Evolutionary conservation across 2,329 filamentous ascomycete genomes (phyloP), one percentile per base, ranked within the genome.

Genomic region (Byssothecium circinans): DNA sequence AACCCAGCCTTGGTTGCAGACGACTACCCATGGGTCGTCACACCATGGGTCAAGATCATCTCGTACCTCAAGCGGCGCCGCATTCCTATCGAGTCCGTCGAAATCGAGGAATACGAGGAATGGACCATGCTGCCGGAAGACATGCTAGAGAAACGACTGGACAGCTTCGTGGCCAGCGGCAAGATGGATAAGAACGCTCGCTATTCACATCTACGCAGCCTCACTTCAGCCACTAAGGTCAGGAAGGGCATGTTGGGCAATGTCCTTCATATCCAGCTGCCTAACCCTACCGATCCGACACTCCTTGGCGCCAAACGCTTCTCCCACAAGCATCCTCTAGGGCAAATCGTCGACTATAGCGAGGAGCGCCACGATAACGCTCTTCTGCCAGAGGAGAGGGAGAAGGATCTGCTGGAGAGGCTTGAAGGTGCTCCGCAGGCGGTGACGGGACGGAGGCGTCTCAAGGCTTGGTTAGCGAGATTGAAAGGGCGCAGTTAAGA

Each of bases 241-340:
- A 22, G 30, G 15, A 25, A 11, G 11, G 19, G 23, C 17, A 22
- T 14, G 11, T 10, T 4, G 5, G 27, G 17, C 10, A 46, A 46
- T 14, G 20, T 20, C 3, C 32, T 41, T 8, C 19, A 27, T 8
- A 23, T 34, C 19, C 32, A 17, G n/a, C 25, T 29, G n/a, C 43
- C 43, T 10, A 17, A 29, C 11, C 19, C 22, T 12, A 29, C 29
- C 3, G 30, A 46, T 20, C 43, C 27, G 12, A 32, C 14, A 12
- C 36, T 22, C 8, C n/a, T 23, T 7, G 44, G 43, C 42, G 38
- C 41, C 3, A 35, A 41, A 27, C 47, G 47, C 17, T 49, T 45
- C 23, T 45, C 47, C 12, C 47, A 49, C 15, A 6, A 42, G 15
- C 32, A 49, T 17, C 47, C 47, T 2, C 11, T 12, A 6, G 47